Base-by-base conservation (phyloP, 2,329 filamentous ascomycete species). In the Penicillium sp. region DNA sequence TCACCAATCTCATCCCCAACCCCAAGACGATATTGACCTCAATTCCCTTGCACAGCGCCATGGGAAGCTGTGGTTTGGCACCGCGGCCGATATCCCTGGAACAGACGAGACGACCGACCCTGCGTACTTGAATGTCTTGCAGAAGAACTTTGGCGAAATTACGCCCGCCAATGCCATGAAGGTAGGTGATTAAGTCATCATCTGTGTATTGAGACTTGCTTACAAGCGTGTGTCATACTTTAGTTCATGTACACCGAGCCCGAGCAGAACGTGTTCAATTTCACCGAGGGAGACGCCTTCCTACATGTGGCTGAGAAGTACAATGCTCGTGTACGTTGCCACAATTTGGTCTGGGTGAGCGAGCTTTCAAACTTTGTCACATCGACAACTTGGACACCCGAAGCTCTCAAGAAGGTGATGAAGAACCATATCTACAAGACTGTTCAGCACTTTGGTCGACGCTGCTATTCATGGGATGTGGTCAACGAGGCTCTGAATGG, bases 161-260 rank as follows among this genome's bases (percentile, higher is more conserved):
- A 85, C 83, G 0, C 81, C 83, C 0, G 81, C 80, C 45, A 86
- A 87, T 64, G 77, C 77, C 2, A 79, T 84, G 65, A 81, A 81
- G 58, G 64, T 66, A 47, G 18, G 6, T 21, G 8, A 16, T 16
- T 8, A 7, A 36, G n/a, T 6, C 15, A 9, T 6, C 18, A 36
- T 6, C n/a, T 33, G 5, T 33, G 5, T 33, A 6, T 7, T 1
- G 13, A 34, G 8, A 2, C 33, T 16, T 7, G 33, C 33, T 36
- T 18, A 36, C n/a, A 36, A 36, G n/a, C n/a, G 33, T 36, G 33
- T 4, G 8, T 36, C 16, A 15, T 36, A 2, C 38, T 52, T 6
- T 43, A 82, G 74, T 87, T 82, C 82, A 75, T 83, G 52, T 75
- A 76, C 58, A 84, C 76, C 18, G 81, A 88, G 74, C 80, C 81